Evolutionary conservation across 352 stramenopile species (phyloP), one percentile per base, ranked within the genome.

Genomic region (Pilasporangium apinafurcum): DNA sequence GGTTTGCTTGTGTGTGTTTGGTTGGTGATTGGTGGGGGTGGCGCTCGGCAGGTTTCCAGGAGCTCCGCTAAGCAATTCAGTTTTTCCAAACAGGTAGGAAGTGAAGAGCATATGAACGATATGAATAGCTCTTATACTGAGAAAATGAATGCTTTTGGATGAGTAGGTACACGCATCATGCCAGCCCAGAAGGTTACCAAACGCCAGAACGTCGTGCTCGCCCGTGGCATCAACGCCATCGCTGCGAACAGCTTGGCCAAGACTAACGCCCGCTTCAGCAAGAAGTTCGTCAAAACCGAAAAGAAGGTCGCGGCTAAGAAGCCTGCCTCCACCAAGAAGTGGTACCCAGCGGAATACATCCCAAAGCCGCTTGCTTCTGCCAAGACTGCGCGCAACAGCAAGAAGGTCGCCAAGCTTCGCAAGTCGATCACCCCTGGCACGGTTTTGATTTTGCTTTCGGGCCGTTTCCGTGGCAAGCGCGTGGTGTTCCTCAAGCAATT

Each of bases 401-500:
- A 73, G 49, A 97, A 98, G 61, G 64, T 88, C 28, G 83, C 92
- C 47, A 97, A 96, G 72, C 79, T 99, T 17, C 94, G 96, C 48
- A 83, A 93, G 52, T 96, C 86, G 48, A 98, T 99, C 77, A 96
- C 83, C 36, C 95, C 96, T 8, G 96, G 96, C 67, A 98, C 95
- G 26, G 94, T 99, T 29, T 78, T 98, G 35, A 99, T 99, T 65
- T 72, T 99, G 50, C 78, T 99, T 13, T 93, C 92, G 29, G 96
- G 96, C 46, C 91, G 96, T 62, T 99, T 98, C 82, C 85, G 92
- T 65, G 96, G 96, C 77, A 98, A 98, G 88, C 90, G 96, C 54
- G 95, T 98, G n/a, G 95, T 99, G 24, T 98, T 97, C 74, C 79
- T 99, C 20, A 99, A 99, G 67, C 80, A 96, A 55, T 78, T 99